Conservation (phyloP, 805 yeast species). For the Starmera dryadoides region DNA sequence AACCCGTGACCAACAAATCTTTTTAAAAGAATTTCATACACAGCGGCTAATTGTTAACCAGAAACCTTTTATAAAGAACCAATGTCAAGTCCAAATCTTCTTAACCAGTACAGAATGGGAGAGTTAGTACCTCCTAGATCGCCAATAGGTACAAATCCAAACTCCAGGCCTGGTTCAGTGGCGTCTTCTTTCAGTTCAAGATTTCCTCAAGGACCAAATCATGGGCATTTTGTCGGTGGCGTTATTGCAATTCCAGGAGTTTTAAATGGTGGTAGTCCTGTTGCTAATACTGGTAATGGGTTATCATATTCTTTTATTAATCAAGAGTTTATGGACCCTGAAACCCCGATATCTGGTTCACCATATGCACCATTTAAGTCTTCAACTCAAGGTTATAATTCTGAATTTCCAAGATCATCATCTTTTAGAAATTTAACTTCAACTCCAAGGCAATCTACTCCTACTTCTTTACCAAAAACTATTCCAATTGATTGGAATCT, state of each 20-base stretch:
- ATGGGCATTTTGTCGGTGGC: too few species aligned
- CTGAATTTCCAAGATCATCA: slow-evolving; percentile 1
- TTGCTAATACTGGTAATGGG: neutral
- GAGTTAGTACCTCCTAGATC: neutral
- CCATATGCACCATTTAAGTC: too few species aligned
- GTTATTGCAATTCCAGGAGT: too few species aligned
- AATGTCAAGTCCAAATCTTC: neutral
- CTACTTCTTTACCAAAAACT: slow-evolving; percentile 19
- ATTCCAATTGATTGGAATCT: slow-evolving; percentile 22
- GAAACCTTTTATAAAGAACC: neutral
- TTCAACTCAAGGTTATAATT: neutral
- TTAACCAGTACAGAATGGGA: neutral
- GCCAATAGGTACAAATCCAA: neutral
- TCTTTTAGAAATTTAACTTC: slow-evolving; percentile 19
- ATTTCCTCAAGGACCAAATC: too few species aligned
- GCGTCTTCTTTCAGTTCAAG: neutral
- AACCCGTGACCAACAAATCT: neutral
- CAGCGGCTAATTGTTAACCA: neutral
- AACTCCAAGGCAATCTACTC: slow-evolving; percentile 16
- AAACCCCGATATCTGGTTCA: neutral
- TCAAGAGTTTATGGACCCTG: neutral
- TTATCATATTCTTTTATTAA: neutral
- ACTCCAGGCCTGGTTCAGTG: neutral
- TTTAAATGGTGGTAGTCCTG: too few species aligned
- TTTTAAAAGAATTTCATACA: too few species aligned